Conservation (phyloP, 2,329 filamentous ascomycete species). For the Incumbomyces delicatus region DNA sequence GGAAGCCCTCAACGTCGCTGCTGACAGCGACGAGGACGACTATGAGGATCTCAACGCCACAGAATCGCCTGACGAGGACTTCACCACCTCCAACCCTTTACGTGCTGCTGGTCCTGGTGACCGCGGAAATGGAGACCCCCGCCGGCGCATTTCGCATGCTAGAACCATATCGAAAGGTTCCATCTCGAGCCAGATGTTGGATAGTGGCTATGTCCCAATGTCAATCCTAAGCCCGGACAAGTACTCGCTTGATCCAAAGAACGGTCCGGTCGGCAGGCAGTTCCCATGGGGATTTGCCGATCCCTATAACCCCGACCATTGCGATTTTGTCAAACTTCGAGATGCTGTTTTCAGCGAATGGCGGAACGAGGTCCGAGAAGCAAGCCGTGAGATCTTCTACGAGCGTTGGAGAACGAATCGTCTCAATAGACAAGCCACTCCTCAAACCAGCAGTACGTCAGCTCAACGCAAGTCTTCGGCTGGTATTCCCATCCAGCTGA, state of each 20-base stretch:
- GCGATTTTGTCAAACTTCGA: slow-evolving; percentile 84
- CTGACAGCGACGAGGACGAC: slow-evolving; percentile 56
- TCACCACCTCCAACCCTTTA: too few relatives aligned
- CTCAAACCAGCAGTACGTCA: not conserved
- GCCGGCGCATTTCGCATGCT: slow-evolving; percentile 17
- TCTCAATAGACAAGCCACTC: slow-evolving; percentile 5
- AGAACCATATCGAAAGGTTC: slow-evolving; percentile 27
- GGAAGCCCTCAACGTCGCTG: slow-evolving; percentile 72
- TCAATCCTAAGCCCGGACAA: slow-evolving; percentile 90
- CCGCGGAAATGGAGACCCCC: slow-evolving; percentile 8
- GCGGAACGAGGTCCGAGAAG: slow-evolving; percentile 81
- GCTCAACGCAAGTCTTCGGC: not conserved
- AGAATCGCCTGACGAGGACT: slow-evolving; percentile 20
- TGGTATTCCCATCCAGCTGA: slow-evolving; percentile 6
- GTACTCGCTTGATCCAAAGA: slow-evolving; percentile 52
- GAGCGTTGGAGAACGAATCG: slow-evolving; percentile 65
- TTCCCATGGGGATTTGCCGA: slow-evolving; percentile 98
- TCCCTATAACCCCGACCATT: slow-evolving; percentile 82
- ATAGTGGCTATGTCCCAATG: slow-evolving; percentile 58
- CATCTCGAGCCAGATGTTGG: slow-evolving; percentile 19
- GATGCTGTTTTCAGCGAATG: slow-evolving; percentile 90
- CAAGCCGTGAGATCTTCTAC: slow-evolving; percentile 87
- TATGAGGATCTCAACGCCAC: slow-evolving; percentile 30
- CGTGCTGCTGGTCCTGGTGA: slow-evolving; percentile 14
- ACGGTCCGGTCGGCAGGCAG: slow-evolving; percentile 59